These are phyloP conservation scores for Chlorella sorokiniana DNA, from an alignment of 139 green algal species.

Conservation along the genomic window DNA sequence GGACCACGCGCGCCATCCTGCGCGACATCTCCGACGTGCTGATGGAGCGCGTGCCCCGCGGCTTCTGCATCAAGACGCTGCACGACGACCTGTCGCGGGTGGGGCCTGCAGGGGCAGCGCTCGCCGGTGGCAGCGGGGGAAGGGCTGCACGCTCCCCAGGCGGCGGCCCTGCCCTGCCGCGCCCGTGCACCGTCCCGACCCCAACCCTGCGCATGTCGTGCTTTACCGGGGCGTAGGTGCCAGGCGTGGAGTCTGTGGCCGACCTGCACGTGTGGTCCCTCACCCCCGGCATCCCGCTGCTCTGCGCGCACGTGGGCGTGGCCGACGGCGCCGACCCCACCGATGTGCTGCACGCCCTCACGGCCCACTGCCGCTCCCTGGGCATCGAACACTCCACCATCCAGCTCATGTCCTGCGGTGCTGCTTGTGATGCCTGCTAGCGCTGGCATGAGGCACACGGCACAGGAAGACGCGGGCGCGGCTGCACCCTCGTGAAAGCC, in stretches of 20 bases:
- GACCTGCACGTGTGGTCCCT: constrained; percentile 94
- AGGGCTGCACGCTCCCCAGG: background rate
- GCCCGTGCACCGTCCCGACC: no score
- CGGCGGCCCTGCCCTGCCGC: background rate
- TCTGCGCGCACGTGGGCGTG: constrained; percentile 76
- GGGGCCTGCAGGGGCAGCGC: background rate
- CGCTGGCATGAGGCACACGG: no score
- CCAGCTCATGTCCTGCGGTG: constrained; percentile 48
- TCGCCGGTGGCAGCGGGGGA: background rate
- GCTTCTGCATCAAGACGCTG: constrained; percentile 55
- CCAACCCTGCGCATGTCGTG: background rate
- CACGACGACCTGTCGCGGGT: constrained; percentile 27
- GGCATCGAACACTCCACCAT: constrained; percentile 84
- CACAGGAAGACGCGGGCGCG: background rate
- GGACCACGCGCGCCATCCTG: constrained; percentile 82
- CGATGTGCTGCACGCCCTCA: constrained; percentile 27
- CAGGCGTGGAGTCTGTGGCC: constrained; percentile 79
- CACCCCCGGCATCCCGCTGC: constrained; percentile 72
- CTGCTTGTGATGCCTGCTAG: background rate
- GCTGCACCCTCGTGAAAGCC: no score
- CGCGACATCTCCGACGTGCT: constrained; percentile 88
- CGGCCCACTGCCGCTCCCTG: constrained; percentile 16
- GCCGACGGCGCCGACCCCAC: constrained; percentile 27
- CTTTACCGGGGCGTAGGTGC: constrained; percentile 45
- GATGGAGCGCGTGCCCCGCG: constrained; percentile 87